phyloP scores from a whole-genome alignment of 441 rosid species.

The Syzygium malaccense region DNA sequence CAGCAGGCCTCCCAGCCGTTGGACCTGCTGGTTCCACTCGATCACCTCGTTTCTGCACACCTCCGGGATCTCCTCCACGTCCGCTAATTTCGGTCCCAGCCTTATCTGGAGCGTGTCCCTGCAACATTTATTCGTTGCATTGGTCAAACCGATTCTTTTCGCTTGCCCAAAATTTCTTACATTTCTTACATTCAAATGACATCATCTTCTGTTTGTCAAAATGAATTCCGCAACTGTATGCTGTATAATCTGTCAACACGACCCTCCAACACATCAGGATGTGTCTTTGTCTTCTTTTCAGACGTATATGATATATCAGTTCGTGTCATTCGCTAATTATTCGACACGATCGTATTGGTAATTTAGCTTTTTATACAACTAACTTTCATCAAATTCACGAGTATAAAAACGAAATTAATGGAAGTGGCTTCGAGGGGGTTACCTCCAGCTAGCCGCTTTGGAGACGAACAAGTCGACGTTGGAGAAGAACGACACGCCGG shows the following conservation, averaged over 20 bases:
- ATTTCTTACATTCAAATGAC: not conserved
- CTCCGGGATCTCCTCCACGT: slow-evolving; percentile 26
- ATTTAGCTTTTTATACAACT: not conserved
- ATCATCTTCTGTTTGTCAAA: too few relatives aligned
- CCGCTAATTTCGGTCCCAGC: slow-evolving; percentile 15
- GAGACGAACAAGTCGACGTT: slow-evolving; percentile 33
- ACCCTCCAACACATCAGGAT: not conserved
- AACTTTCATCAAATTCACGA: not conserved
- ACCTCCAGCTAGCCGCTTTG: slow-evolving; percentile 57
- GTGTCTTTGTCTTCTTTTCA: not conserved
- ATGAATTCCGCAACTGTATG: too few relatives aligned
- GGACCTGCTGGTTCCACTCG: slow-evolving; percentile 27
- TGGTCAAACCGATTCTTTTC: not conserved
- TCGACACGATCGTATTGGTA: not conserved
- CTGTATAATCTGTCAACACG: too few relatives aligned
- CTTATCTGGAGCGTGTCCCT: slow-evolving; percentile 48
- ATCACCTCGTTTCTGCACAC: slow-evolving; percentile 31
- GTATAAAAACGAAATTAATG: not conserved
- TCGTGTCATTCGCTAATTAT: not conserved
- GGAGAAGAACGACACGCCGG: slow-evolving; percentile 30
- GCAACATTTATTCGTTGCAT: not conserved
- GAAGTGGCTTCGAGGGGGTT: not conserved
- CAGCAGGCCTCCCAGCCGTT: slow-evolving; percentile 21
- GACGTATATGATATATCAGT: not conserved
- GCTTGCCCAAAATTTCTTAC: too few relatives aligned